Percentiles rank a stretch among this genome's conserved stretches.
These are phyloP conservation scores for Harringtonia lauricola DNA, from an alignment of 2,329 filamentous ascomycete species.

Conservation along the genomic window DNA sequence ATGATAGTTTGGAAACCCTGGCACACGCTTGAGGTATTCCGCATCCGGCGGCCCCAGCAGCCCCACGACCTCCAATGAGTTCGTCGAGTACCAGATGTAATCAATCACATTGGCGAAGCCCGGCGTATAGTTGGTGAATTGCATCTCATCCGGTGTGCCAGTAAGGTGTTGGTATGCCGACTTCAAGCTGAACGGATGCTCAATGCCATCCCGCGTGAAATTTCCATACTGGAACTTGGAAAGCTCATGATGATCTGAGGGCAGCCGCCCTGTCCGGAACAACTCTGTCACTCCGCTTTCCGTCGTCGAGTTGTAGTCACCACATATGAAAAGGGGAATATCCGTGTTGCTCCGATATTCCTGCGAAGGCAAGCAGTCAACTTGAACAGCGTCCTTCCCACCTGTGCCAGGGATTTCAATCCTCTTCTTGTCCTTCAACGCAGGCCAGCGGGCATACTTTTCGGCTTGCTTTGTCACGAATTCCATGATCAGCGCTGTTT, in stretches of 20 bases:
- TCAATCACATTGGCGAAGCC: conserved; percentile 89
- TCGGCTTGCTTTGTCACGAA: conserved; percentile 78
- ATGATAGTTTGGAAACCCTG: conserved; percentile 88
- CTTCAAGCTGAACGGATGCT: conserved; percentile 87
- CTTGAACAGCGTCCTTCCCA: conserved; percentile 34
- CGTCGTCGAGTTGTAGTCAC: conserved; percentile 87
- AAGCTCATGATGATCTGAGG: conserved; percentile 71
- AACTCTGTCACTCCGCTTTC: conserved; percentile 89
- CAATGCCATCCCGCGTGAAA: conserved; percentile 84
- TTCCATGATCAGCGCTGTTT: conserved; percentile 92
- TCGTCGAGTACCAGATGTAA: conserved; percentile 96
- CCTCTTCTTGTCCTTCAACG: conserved; percentile 70
- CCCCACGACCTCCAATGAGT: conserved; percentile 72
- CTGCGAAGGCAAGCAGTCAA: conserved; percentile 67
- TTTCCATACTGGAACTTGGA: conserved; percentile 78
- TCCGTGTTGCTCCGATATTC: conserved; percentile 79
- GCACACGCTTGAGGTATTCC: conserved; percentile 74
- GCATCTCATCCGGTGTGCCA: conserved; percentile 71
- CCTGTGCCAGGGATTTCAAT: conserved; percentile 27
- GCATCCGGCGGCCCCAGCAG: conserved; percentile 79
- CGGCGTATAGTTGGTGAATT: conserved; percentile 94
- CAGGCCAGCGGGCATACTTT: conserved; percentile 67
- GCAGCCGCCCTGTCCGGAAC: conserved; percentile 67
- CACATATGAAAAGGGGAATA: conserved; percentile 83
- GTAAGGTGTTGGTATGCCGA: conserved; percentile 79